Base-by-base conservation (phyloP, 805 yeast genomes). In the Candida caryicola region DNA sequence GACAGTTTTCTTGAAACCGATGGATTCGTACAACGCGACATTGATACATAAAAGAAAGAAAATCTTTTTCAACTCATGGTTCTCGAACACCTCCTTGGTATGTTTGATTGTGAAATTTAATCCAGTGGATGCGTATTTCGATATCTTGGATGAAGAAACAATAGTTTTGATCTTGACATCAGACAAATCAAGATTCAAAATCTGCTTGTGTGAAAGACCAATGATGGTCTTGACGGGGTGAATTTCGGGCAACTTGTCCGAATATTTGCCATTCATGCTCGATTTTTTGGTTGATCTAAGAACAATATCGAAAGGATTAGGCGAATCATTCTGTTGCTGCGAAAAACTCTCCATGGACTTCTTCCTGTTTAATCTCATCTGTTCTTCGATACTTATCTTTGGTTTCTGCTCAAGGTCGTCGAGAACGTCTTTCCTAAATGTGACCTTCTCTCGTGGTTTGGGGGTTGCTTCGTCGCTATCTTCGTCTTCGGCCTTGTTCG, bases 161-260 rank as follows among this genome's bases (percentile, higher is more conserved):
- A 66, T 59, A 19, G 64, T 59, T 40, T 66, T 66, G 31, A 63
- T 44, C 43, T 66, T 66, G 30, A 66, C 68, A 50, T 66, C 71
- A n/a, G 56, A 49, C 16, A 49, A 41, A 18, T 52, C 57, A 30
- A 62, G 51, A 21, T 52, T 54, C 34, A 61, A 50, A 17, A 66
- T 62, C 41, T 66, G 71, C 33, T 53, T 48, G 38, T 60, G 64
- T 2, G 61, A 52, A 25, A 66, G 50, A 2, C 73, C 73, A 36
- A 63, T 59, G 25, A 66, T 64, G 4, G 69, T 64, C 32, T 61
- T 60, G 29, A 52, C 55, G 3, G 69, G 64, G 17, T 40, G 53
- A 18, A 65, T 52, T 35, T 52, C 59, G 4, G 70, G 64, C 21
- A 65, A 46, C 26, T 50, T 50, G 35, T 57, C 61, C 10, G 59